Evolutionary conservation across 2,329 filamentous ascomycete species (phyloP), one percentile per base, ranked within the genome.

Genomic region (Aaosphaeria arxii): DNA sequence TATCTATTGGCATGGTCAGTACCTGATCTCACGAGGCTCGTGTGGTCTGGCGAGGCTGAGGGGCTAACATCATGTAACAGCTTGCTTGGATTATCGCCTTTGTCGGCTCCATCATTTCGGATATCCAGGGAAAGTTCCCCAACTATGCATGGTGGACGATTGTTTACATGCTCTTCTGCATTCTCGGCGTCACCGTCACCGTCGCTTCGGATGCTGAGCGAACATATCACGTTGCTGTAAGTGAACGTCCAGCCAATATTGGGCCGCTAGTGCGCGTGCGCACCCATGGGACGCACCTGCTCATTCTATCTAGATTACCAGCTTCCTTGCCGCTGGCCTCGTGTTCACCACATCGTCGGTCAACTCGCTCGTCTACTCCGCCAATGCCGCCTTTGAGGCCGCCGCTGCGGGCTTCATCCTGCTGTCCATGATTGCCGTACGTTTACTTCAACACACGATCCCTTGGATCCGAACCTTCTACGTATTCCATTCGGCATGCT

Each of bases 71-170:
- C 5, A 30, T 33, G n/a, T 40, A 54, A 58, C 69, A 97, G 92
- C 85, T 96, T 55, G 92, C 91, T 50, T 99, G 94, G 94, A 72
- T 96, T 58, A 96, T 99, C 64, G 84, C 90, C 41, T 95, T 97
- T 70, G 82, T 97, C 63, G 81, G 86, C 54, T 92, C 89, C 51
- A 86, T 96, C 66, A 84, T 96, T 59, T 85, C 86, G 38, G 76
- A 82, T 55, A 69, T 82, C 42, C 74, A 72, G 44, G 73, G 72
- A 46, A 62, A 67, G 5, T 96, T 91, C 63, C 90, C 91, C 11
- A 88, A 90, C 55, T 96, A 91, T 70, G 85, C 88, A 24, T 99
- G 94, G 92, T 99, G 92, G 88, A 82, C 87, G 1, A 78, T 91
- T 48, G 86, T 89, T 50, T 97, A 91, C 73, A 89, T 88, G 78